Percentiles rank a stretch among this genome's conserved stretches.
Conservation (phyloP, 495 filamentous ascomycete genomes). For the Glarea lozoyensis region DNA sequence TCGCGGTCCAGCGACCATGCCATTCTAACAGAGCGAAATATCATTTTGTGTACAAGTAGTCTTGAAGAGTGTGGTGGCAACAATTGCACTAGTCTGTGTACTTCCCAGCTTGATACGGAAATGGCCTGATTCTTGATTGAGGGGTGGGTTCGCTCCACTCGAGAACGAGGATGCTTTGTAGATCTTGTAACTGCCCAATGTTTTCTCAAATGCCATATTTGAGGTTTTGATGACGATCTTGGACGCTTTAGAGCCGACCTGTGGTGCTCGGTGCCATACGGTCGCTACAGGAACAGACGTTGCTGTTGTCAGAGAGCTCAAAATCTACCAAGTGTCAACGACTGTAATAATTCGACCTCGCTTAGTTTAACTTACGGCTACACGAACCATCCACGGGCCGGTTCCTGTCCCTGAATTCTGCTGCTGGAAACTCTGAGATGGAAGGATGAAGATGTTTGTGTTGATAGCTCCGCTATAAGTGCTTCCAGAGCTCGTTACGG, state of each 20-base stretch:
- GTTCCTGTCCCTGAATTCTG: background rate
- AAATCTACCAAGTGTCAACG: background rate
- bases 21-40: too few species aligned
- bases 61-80: too few species aligned
- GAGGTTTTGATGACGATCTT: background rate
- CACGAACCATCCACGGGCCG: conserved; percentile 7
- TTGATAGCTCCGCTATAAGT: conserved; percentile 12
- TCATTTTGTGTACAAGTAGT: too few species aligned
- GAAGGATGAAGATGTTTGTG: conserved; percentile 12
- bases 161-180: too few species aligned
- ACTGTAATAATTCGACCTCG: background rate
- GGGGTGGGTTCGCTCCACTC: too few species aligned
- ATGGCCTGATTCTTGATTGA: too few species aligned
- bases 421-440: conserved; percentile 4
- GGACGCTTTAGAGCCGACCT: background rate
- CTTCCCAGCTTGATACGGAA: too few species aligned
- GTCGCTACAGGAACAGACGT: background rate
- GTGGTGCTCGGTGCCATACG: background rate
- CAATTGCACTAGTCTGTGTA: too few species aligned
- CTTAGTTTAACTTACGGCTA: conserved; percentile 10
- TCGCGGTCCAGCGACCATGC: too few species aligned
- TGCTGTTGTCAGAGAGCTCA: background rate
- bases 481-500: background rate
- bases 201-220: background rate
- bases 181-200: background rate